These are phyloP conservation scores for Eucalyptus tenuipes DNA, from an alignment of 345 rosid species.

Conservation along the genomic window DNA sequence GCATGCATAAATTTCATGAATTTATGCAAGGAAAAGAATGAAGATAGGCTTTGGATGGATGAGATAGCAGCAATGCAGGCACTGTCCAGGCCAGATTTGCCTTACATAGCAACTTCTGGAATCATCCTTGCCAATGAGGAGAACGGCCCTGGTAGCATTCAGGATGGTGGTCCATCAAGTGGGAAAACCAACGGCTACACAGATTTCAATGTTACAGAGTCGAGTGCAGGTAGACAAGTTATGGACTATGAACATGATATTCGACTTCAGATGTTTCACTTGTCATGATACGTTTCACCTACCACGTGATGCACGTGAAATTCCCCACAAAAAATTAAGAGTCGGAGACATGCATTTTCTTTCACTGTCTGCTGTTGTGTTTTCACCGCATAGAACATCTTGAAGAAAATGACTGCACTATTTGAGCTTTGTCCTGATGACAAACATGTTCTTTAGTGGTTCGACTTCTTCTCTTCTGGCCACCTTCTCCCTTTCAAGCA, in stretches of 20 bases:
- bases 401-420: not conserved
- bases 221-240: slow-evolving; percentile 11
- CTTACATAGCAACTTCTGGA: slow-evolving; percentile 73
- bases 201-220: slow-evolving; percentile 28
- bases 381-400: not conserved
- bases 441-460: not conserved
- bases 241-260: slow-evolving; percentile 1
- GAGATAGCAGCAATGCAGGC: slow-evolving; percentile 95
- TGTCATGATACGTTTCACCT: slow-evolving; percentile 33
- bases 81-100: slow-evolving; percentile 52
- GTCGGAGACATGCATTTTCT: not conserved
- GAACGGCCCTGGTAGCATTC: slow-evolving; percentile 17
- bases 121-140: slow-evolving; percentile 71
- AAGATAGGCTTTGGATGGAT: slow-evolving; percentile 89
- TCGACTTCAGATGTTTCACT: slow-evolving; percentile 25
- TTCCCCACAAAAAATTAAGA: not conserved
- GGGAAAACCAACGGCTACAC: slow-evolving; percentile 25
- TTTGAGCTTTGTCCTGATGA: not conserved
- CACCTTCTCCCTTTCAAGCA: not conserved
- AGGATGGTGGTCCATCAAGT: slow-evolving; percentile 9
- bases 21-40: slow-evolving; percentile 90
- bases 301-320: not conserved
- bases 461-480: not conserved
- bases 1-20: slow-evolving; percentile 86
- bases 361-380: not conserved